Evolutionary conservation across 805 yeast species (phyloP), one percentile per base, ranked within the genome.

Genomic region (Ogataea methanolica): DNA sequence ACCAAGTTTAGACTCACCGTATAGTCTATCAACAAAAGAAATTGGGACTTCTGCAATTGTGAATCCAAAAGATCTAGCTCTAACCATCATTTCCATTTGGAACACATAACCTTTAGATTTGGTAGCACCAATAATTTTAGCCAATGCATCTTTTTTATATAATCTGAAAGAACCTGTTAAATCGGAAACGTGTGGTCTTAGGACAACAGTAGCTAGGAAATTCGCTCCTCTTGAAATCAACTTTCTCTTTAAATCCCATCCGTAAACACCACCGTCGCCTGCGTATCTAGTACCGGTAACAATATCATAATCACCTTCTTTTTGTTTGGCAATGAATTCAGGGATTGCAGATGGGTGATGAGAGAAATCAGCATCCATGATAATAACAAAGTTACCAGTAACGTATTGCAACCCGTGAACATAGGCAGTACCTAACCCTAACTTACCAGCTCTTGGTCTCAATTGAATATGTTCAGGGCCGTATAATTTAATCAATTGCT

Each of bases 41-140:
- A 85, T 85, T 42, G 91, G 91, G 33, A 84, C 90, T 64, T 85
- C 92, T 31, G 85, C 91, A 56, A 85, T 83, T 16, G 79, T 73
- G 68, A 76, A 82, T n/a, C 83, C 84, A 63, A 82, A 68, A n/a
- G 83, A 72, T 62, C 87, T 76, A 37, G 92, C 92, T 56, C 92
- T 78, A 22, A 85, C 92, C 80, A 85, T 83, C 90, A 85, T 84
- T 68, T 85, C 92, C 92, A 85, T 85, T 70, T 85, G 92, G 79
- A 85, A 85, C 38, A 85, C 92, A 58, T 85, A 85, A 44, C 92
- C 92, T 69, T 85, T 85, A 35, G 87, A 80, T 61, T 78, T 74
- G 42, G 91, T 84, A 49, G 74, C 85, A 42, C 71, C 77, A 53
- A 85, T 85, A 53, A 85, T 76, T 60, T 80, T 78, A 52, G 79